A percentile compares a stretch with the other conserved stretches of the same genome.
phyloP scores from a whole-genome alignment of 2,329 filamentous ascomycete species.

The Aspergillus proliferans region DNA sequence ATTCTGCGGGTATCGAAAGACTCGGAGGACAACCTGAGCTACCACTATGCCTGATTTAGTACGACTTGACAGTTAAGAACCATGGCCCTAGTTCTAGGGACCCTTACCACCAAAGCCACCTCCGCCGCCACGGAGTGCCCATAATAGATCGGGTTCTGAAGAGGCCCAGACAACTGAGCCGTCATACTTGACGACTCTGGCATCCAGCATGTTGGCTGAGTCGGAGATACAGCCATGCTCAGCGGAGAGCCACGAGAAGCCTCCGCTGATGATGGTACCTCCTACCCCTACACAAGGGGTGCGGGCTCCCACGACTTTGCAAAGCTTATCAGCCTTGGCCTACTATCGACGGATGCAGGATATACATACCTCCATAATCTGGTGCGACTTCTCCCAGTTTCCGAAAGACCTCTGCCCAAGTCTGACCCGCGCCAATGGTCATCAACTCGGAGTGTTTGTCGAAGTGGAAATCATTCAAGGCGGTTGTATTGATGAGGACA shows the following conservation, averaged over 20 bases:
- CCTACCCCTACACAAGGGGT: conserved; percentile 36
- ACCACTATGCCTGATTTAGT: conserved; percentile 1
- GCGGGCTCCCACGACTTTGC: conserved; percentile 27
- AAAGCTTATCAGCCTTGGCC: not conserved
- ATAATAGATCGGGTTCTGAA: conserved; percentile 35
- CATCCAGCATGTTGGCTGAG: conserved; percentile 37
- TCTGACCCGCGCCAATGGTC: conserved; percentile 30
- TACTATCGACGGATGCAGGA: not conserved
- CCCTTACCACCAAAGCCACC: conserved; percentile 20
- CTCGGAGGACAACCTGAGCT: conserved; percentile 2
- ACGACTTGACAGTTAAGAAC: not conserved
- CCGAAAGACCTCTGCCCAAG: conserved; percentile 33
- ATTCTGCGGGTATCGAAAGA: conserved; percentile 6
- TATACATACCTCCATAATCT: conserved; percentile 23
- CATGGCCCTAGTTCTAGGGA: not conserved
- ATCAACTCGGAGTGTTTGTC: conserved; percentile 24
- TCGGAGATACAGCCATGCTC: conserved; percentile 36
- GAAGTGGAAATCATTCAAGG: conserved; percentile 34
- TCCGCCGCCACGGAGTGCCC: conserved; percentile 37
- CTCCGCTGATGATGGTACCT: conserved; percentile 32
- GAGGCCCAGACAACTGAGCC: conserved; percentile 35
- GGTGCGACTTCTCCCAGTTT: conserved; percentile 29
- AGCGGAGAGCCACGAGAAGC: conserved; percentile 34
- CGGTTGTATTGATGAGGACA: conserved; percentile 32
- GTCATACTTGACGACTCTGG: conserved; percentile 32